Evolutionary conservation across 1,139 yeast species (phyloP), one percentile per base, ranked within the genome.

Genomic region (Suhomyces anneliseae): DNA sequence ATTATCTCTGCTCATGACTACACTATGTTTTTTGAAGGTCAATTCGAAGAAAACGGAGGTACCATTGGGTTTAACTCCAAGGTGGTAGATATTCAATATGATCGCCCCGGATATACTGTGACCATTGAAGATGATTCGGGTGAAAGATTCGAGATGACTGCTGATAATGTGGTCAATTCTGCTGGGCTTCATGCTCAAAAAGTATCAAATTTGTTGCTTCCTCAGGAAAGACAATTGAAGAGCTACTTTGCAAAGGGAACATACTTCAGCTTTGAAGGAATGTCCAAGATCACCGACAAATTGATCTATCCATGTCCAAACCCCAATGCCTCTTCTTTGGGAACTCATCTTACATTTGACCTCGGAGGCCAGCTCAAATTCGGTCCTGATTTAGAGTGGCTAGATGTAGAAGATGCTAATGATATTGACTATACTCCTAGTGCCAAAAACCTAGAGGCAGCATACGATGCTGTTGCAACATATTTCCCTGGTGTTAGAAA

Each of bases 341-440:
- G 97, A 0, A 87, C 95, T 0, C 97, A 90, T 68, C 69, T 90
- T 50, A 90, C 97, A 0, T 70, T 90, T 40, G 96, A 89, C 59
- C 67, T 90, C 45, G 93, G 88, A 3, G 95, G 96, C 0, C 86
- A 83, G 56, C 66, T 90, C 36, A 77, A 82, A 54, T 90, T 90
- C 62, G 97, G 97, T 0, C 97, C 97, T 0, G 96, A 90, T 62
- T 68, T 89, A 45, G 95, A 90, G 63, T 90, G 95, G 90, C 79
- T 87, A 3, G 77, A 79, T 10, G 56, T 63, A 3, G 51, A 56
- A 2, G 59, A 64, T 40, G 69, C 76, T 1, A 26, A 43, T 1
- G 63, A 62, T n/a, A 65, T 70, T 8, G 81, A 82, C 58, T 79
- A 80, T 50, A 58, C 69, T 4, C 85, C 83, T 3, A 75, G 71